Conservation (phyloP, 2,329 filamentous ascomycete species). For the Rhinocladiella similis region DNA sequence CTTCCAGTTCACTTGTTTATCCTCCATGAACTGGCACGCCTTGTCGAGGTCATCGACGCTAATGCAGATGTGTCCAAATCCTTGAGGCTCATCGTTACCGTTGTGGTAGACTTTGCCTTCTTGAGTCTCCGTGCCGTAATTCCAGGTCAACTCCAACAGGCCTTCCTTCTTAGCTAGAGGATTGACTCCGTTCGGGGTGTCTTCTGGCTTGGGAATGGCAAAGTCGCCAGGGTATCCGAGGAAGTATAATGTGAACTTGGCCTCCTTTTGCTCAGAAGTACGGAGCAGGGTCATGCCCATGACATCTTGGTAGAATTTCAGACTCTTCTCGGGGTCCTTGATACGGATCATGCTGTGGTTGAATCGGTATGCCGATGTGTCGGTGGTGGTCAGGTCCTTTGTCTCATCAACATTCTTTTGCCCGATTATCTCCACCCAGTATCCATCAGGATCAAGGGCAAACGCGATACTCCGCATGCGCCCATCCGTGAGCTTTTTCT, state of each 20-base stretch:
- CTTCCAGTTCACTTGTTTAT: conserved; percentile 82
- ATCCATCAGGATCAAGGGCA: conserved; percentile 81
- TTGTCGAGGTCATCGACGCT: conserved; percentile 85
- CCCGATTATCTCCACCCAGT: conserved; percentile 64
- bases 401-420: conserved; percentile 71
- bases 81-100: conserved; percentile 87
- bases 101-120: conserved; percentile 88
- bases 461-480: conserved; percentile 88
- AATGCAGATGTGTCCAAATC: conserved; percentile 90
- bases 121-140: conserved; percentile 70
- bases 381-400: conserved; percentile 70
- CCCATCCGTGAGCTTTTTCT: conserved; percentile 91
- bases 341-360: conserved; percentile 80
- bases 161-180: conserved; percentile 72
- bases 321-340: conserved; percentile 73
- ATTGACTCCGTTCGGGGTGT: conserved; percentile 55
- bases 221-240: conserved; percentile 71
- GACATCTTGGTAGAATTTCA: conserved; percentile 80
- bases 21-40: conserved; percentile 83
- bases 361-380: conserved; percentile 71
- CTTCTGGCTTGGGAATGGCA: conserved; percentile 52
- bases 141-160: conserved; percentile 86
- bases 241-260: conserved; percentile 89
- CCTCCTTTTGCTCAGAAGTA: conserved; percentile 67
- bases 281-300: conserved; percentile 85